phyloP scores from a whole-genome alignment of 2,329 filamentous ascomycete species.

The Colletotrichum acutatum region DNA sequence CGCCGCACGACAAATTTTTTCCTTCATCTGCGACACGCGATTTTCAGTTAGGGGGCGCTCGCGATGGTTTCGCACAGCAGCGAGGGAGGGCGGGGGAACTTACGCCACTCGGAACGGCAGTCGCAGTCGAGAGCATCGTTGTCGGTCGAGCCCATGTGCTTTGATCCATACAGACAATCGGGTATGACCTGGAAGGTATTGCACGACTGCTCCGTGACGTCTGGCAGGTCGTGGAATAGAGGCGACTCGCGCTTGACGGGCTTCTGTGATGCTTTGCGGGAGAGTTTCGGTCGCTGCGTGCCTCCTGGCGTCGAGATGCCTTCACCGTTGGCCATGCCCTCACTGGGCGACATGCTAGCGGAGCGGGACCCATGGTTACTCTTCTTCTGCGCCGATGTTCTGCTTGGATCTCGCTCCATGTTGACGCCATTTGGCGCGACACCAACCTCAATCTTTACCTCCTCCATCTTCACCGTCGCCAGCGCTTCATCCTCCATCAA shows the following conservation, averaged over 20 bases:
- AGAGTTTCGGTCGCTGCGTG: slow-evolving; percentile 69
- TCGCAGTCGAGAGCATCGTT: slow-evolving; percentile 94
- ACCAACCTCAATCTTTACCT: slow-evolving; percentile 56
- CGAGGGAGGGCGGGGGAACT: slow-evolving; percentile 52
- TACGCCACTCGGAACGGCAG: slow-evolving; percentile 95
- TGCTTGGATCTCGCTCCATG: slow-evolving; percentile 54
- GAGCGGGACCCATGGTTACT: slow-evolving; percentile 53
- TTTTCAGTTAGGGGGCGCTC: slow-evolving; percentile 33
- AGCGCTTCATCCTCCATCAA: slow-evolving; percentile 55
- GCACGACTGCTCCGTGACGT: slow-evolving; percentile 81
- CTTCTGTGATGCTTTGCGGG: slow-evolving; percentile 35
- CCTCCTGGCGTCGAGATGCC: slow-evolving; percentile 60
- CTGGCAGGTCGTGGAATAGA: slow-evolving; percentile 79
- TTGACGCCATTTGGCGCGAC: slow-evolving; percentile 46
- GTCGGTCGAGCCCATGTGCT: slow-evolving; percentile 90
- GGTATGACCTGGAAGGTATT: slow-evolving; percentile 83
- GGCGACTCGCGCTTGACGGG: slow-evolving; percentile 68
- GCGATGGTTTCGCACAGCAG: slow-evolving; percentile 32
- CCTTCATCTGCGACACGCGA: slow-evolving; percentile 60
- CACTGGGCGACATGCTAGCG: slow-evolving; percentile 57
- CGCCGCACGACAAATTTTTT: slow-evolving; percentile 87
- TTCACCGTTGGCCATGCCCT: slow-evolving; percentile 58
- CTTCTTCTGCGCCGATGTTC: slow-evolving; percentile 48
- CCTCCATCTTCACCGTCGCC: slow-evolving; percentile 54
- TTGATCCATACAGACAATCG: slow-evolving; percentile 91